Conservation (phyloP, 768 basidiomycete genomes). For the Flagelloscypha sp. region DNA sequence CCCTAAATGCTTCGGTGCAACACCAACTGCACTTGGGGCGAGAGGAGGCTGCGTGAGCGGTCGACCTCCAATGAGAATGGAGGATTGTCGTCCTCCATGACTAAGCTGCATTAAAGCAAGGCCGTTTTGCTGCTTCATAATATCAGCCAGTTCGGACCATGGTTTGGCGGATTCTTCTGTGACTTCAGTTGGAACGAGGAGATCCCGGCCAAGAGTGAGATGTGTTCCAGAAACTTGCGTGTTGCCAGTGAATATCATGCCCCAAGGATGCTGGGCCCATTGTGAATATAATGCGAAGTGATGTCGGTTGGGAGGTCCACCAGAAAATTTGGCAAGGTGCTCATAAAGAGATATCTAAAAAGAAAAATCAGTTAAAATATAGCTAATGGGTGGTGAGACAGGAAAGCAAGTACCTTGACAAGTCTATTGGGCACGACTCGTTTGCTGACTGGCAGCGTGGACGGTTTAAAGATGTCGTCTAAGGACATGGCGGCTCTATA, state of each 20-base stretch:
- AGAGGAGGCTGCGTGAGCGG: constrained; percentile 48
- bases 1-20: constrained; percentile 28
- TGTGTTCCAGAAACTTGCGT: constrained; percentile 60
- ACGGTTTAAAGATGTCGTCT: no score
- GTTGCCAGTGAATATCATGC: constrained; percentile 85
- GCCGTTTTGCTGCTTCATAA: constrained; percentile 28
- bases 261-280: constrained; percentile 74
- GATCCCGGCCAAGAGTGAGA: constrained; percentile 64
- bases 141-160: constrained; percentile 40
- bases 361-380: no score
- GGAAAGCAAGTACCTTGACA: no score
- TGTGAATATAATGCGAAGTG: constrained; percentile 60
- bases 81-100: constrained; percentile 78
- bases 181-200: constrained; percentile 44
- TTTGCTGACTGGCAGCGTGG: no score
- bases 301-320: constrained; percentile 62
- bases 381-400: no score
- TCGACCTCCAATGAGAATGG: constrained; percentile 66
- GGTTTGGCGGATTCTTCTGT: constrained; percentile 36
- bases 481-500: no score
- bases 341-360: no score
- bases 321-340: constrained; percentile 54
- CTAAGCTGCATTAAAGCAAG: constrained; percentile 77
- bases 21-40: constrained; percentile 58
- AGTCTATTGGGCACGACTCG: no score